phyloP scores from a whole-genome alignment of 202 grass and related monocot species.

The Miscanthus sacchariflorus region DNA sequence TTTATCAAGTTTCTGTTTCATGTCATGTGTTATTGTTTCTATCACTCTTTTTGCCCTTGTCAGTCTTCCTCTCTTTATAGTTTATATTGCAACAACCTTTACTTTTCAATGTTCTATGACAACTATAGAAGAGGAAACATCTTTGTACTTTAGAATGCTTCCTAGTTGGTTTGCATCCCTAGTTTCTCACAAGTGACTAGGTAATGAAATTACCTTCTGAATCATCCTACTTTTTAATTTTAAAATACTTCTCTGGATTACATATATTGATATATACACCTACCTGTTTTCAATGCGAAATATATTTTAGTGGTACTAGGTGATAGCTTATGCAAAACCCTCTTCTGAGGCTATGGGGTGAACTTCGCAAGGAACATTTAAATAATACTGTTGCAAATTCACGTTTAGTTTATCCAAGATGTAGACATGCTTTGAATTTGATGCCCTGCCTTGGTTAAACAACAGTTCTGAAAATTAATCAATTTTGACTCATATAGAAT shows the following conservation, averaged over 20 bases:
- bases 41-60: too few relatives aligned
- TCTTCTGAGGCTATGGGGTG: not conserved
- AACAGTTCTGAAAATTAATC: not conserved
- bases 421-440: not conserved
- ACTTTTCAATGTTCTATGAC: not conserved
- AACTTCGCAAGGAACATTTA: not conserved
- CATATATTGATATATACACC: not conserved
- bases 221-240: not conserved
- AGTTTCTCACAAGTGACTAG: not conserved
- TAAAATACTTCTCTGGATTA: not conserved
- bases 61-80: not conserved
- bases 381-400: not conserved
- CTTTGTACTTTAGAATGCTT: conserved; percentile 16
- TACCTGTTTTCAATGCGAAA: not conserved
- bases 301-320: not conserved
- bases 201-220: not conserved
- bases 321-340: not conserved
- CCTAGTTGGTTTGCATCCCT: not conserved
- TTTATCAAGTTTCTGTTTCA: not conserved
- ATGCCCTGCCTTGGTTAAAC: not conserved
- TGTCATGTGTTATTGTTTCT: not conserved
- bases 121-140: not conserved
- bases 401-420: not conserved
- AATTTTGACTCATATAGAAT: not conserved
- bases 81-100: not conserved